These are phyloP conservation scores for Puccinia polysora DNA, from an alignment of 1,284 basidiomycete species.

Conservation along the genomic window DNA sequence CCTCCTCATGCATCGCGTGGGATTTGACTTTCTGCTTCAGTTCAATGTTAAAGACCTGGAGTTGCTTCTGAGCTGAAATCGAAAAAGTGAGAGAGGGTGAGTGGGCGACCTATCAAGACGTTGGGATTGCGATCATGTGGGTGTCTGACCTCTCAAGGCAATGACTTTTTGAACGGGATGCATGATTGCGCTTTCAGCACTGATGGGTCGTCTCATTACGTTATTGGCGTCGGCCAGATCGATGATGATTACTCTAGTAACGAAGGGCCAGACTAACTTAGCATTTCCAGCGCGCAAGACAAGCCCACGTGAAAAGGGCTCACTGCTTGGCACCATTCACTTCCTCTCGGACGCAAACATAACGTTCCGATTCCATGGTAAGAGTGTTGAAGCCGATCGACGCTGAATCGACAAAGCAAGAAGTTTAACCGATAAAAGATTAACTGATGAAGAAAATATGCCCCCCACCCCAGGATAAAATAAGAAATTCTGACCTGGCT, in stretches of 20 bases:
- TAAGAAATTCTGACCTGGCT: constrained; percentile 59
- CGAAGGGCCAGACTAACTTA: neutral
- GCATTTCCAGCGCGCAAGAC: neutral
- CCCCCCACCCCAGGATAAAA: neutral
- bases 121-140: neutral
- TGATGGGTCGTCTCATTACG: constrained; percentile 92
- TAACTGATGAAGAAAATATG: neutral
- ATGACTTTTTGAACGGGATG: constrained; percentile 95
- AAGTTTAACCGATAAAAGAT: no score
- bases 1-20: constrained; percentile 87
- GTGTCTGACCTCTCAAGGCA: constrained; percentile 59
- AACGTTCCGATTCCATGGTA: constrained; percentile 94
- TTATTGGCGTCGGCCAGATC: constrained; percentile 93
- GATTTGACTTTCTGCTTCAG: constrained; percentile 97
- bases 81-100: constrained; percentile 52
- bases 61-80: constrained; percentile 74
- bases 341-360: constrained; percentile 87
- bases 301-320: neutral
- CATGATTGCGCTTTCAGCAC: constrained; percentile 98
- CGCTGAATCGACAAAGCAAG: constrained; percentile 53
- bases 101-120: constrained; percentile 46
- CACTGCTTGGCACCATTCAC: constrained; percentile 79
- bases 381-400: constrained; percentile 96
- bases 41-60: constrained; percentile 98
- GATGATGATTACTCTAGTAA: constrained; percentile 73